These are phyloP conservation scores for Volvox reticuliferus DNA, from an alignment of 139 green algal genomes.

Conservation along the genomic window DNA sequence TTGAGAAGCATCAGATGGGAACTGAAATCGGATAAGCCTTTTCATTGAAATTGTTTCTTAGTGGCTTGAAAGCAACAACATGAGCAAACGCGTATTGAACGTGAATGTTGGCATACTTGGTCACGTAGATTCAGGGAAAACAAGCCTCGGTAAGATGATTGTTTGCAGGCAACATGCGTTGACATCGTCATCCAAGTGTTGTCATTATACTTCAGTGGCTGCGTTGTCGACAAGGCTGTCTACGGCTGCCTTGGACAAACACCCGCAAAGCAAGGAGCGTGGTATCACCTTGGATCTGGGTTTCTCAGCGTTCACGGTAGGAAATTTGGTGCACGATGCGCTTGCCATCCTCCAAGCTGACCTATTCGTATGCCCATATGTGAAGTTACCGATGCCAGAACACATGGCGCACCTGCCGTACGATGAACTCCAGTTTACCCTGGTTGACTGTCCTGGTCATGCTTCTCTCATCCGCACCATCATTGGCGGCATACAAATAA, in stretches of 20 bases:
- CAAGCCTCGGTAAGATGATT: constrained; percentile 80
- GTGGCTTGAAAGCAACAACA: background rate
- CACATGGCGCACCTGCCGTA: constrained; percentile 59
- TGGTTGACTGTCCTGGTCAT: constrained; percentile 98
- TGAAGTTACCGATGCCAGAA: constrained; percentile 60
- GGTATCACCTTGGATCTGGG: constrained; percentile 98
- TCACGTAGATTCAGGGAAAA: constrained; percentile 98
- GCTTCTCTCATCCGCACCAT: constrained; percentile 97
- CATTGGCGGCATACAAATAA: constrained; percentile 96
- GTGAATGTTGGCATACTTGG: constrained; percentile 95
- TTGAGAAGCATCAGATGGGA: too few relatives aligned
- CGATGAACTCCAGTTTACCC: constrained; percentile 88
- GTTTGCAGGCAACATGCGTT: background rate
- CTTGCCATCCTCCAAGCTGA: too few relatives aligned
- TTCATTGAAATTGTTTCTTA: too few relatives aligned
- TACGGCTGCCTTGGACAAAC: constrained; percentile 96
- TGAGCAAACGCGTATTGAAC: constrained; percentile 67
- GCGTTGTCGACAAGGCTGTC: constrained; percentile 92
- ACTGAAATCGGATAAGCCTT: too few relatives aligned
- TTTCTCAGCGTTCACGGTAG: constrained; percentile 92
- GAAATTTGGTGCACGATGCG: background rate
- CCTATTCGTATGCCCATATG: too few relatives aligned
- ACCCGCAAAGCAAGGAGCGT: constrained; percentile 93
- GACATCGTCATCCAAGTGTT: background rate
- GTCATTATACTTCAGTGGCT: constrained; percentile 71